Base-by-base conservation (phyloP, 495 filamentous ascomycete genomes). In the Aspergillus mulundensis region DNA sequence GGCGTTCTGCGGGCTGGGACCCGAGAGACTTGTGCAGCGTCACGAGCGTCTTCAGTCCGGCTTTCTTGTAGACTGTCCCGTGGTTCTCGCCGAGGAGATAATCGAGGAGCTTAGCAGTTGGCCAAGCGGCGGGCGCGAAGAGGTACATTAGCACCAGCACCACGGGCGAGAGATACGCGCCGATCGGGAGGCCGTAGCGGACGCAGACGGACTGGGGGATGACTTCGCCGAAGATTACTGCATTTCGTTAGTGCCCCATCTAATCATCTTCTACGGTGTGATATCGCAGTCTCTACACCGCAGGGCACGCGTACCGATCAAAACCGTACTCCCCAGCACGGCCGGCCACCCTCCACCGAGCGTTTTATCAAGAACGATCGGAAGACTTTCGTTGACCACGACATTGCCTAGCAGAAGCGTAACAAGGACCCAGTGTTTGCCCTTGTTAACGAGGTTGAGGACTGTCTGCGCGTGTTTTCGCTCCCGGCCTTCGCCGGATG, bases 391-490 rank as follows among this genome's bases (percentile, higher is more conserved):
- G 71, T 98, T 98, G 50, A 95, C 95, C 61, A 98, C 96, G 65
- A 97, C 93, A 71, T 98, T 98, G 61, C 90, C 88, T 47, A 98
- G 74, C 4, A 98, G 81, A 23, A 98, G 75, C n/a, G 94, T 98
- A 30, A 98, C 94, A 48, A 98, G 76, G 11, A 98, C 94, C 94
- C 94, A 98, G 71, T 98, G 94, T 64, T 98, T 98, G 42, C 94
- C 94, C 46, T 81, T 84, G 50, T 91, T 84, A 38, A 98, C 70
- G n/a, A 98, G 77, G 19, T 82, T 81, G 55, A 91, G 81, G 1
- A 98, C 94, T 55, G 82, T 85, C 18, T 77, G 79, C 3, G 94
- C 94, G 66, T 97, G 86, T 61, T 85, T 87, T 61, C 83, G 82
- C 65, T 98, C 90, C 18, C 69, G 76, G 56, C 70, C 87, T 68